Evolutionary conservation across 2,329 filamentous ascomycete species (phyloP).

Genomic region (Epichloe baconii): DNA sequence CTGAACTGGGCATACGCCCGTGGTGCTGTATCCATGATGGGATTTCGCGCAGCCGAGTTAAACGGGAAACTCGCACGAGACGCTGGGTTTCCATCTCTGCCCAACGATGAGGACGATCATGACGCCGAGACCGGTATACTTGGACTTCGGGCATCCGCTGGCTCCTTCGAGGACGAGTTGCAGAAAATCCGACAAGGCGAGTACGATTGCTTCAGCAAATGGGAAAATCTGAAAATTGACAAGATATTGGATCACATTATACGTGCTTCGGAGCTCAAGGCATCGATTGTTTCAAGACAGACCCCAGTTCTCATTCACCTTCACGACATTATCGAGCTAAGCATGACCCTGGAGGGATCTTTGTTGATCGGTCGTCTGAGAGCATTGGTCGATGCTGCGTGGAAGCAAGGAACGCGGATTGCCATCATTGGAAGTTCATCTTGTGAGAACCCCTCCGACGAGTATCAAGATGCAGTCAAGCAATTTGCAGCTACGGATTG

Average conservation of each 20-base stretch:
- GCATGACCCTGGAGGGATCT: constrained; percentile 53
- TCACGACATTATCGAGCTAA: constrained; percentile 69
- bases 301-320: constrained; percentile 60
- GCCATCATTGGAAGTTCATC: constrained; percentile 70
- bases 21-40: constrained; percentile 39
- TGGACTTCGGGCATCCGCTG: constrained; percentile 15
- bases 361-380: constrained; percentile 59
- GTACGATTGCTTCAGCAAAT: constrained; percentile 30
- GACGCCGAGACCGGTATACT: constrained; percentile 20
- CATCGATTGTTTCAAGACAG: constrained; percentile 14
- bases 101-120: constrained; percentile 21
- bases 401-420: constrained; percentile 57
- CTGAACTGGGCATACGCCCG: constrained; percentile 38
- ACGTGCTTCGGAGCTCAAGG: constrained; percentile 28
- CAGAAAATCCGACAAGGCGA: constrained; percentile 27
- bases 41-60: constrained; percentile 41
- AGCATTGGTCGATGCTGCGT: constrained; percentile 56
- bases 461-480: constrained; percentile 26
- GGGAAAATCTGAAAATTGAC: constrained; percentile 49
- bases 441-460: constrained; percentile 33
- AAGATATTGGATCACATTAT: constrained; percentile 45
- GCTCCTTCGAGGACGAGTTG: constrained; percentile 29
- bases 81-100: constrained; percentile 22
- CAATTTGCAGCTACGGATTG: constrained; percentile 29
- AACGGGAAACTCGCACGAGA: constrained; percentile 39